Base-by-base conservation (phyloP, 164 flowering plant species). In the Santalum album region DNA sequence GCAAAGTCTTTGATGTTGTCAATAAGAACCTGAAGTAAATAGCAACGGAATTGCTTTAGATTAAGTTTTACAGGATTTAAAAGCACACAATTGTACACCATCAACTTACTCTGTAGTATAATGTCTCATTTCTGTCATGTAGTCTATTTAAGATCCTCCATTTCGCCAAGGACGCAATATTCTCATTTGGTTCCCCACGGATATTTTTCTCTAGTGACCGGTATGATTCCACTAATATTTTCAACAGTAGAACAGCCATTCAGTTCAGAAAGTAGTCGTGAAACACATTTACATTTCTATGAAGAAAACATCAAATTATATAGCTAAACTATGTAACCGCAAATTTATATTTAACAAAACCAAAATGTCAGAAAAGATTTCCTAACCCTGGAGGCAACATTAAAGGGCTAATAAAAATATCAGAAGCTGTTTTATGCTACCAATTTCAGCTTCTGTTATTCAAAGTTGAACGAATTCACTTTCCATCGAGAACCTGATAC, bases 61-160 rank as follows among this genome's bases (percentile, higher is more conserved):
- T 23, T 24, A 25, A 11, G 34, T 10, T 24, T 21, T 25, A 55
- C 49, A 48, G 32, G 22, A 7, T 40, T 36, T 39, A 25, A 55
- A n/a, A 45, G 20, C 38, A 12, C 23, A 17, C 50, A 29, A 12
- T 49, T 23, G 10, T 38, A 38, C 7, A 14, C 2, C 0, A 32
- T 38, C 63, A 69, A 68, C 86, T 78, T 77, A 92, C 99, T 64
- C 89, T 70, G 68, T 90, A 94, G 67, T 94, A 92, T 34, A 92
- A 65, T n/a, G 91, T 92, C 74, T 92, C 99, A 69, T 92, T 92
- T 72, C 99, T 79, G 77, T 92, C 99, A 72, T 92, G 99, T 60
- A 92, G 69, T 65, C 99, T 78, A 65, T 92, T 92, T 61, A 92
- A 72, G 64, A 89, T 87, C 64, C 99, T 83, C 99, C 99, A 92